These are phyloP conservation scores for Breynia disticha DNA, from an alignment of 441 rosid genomes.

Conservation along the genomic window DNA sequence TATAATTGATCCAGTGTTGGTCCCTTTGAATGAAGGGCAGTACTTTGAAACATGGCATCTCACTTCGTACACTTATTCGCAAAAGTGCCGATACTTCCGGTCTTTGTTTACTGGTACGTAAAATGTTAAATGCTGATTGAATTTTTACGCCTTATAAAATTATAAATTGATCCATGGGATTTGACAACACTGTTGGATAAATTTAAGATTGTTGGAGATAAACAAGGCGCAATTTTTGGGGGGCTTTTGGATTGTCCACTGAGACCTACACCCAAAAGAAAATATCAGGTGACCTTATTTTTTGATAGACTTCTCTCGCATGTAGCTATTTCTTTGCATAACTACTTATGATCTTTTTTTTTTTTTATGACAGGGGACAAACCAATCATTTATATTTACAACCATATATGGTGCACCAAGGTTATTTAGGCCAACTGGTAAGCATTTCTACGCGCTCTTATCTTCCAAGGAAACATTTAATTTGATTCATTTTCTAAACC, in stretches of 20 bases:
- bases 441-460: constrained; percentile 10
- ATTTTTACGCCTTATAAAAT: constrained; percentile 1
- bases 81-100: constrained; percentile 74
- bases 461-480: neutral
- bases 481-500: too few species aligned
- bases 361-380: constrained; percentile 50
- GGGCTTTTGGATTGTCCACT: constrained; percentile 77
- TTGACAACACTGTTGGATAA: constrained; percentile 15
- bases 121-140: constrained; percentile 4
- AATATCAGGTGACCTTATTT: constrained; percentile 57
- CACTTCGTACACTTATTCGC: constrained; percentile 84
- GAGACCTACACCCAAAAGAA: constrained; percentile 76
- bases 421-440: constrained; percentile 93
- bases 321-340: neutral
- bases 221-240: constrained; percentile 79
- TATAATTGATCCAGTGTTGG: constrained; percentile 26
- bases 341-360: neutral
- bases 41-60: constrained; percentile 91
- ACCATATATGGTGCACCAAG: constrained; percentile 84
- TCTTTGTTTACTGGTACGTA: constrained; percentile 71
- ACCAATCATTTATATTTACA: constrained; percentile 83
- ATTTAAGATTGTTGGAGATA: constrained; percentile 73
- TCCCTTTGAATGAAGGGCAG: constrained; percentile 87
- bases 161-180: constrained; percentile 4
- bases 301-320: neutral